Evolutionary conservation across 495 filamentous ascomycete genomes (phyloP).

Genomic region (Talaromyces stipitatus): DNA sequence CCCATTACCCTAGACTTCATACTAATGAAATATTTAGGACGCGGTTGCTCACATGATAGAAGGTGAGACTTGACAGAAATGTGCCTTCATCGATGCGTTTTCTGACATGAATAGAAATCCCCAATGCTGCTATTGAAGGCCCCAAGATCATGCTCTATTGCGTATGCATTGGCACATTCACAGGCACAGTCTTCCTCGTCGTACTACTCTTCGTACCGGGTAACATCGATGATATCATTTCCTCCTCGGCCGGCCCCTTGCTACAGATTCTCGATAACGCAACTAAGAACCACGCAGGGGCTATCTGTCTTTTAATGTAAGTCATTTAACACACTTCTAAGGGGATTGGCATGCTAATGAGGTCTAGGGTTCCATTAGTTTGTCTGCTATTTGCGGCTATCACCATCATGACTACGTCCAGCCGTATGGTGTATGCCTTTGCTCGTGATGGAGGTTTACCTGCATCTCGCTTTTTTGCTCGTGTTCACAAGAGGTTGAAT

Average conservation of each 20-base stretch:
- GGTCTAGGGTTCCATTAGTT: constrained; percentile 52
- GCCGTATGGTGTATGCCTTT: constrained; percentile 73
- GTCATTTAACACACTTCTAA: not conserved
- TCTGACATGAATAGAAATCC: constrained; percentile 55
- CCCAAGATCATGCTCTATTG: constrained; percentile 68
- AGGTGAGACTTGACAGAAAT: constrained; percentile 13
- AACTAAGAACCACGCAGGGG: constrained; percentile 54
- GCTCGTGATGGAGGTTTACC: constrained; percentile 67
- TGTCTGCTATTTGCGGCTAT: constrained; percentile 66
- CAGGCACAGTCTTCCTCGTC: constrained; percentile 61
- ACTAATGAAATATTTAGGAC: constrained; percentile 22
- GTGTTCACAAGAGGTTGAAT: constrained; percentile 53
- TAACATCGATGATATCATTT: constrained; percentile 51
- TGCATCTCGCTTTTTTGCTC: constrained; percentile 54
- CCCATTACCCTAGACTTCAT: not conserved
- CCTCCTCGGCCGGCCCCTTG: constrained; percentile 53
- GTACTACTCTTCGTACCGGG: constrained; percentile 59
- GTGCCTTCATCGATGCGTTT: not conserved
- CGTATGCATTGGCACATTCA: constrained; percentile 59
- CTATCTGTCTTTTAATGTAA: constrained; percentile 62
- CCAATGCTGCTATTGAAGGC: constrained; percentile 55
- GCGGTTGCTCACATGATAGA: constrained; percentile 49
- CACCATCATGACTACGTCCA: constrained; percentile 68
- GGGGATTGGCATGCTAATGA: constrained; percentile 7
- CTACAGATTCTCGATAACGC: constrained; percentile 65